Base-by-base conservation (phyloP, 441 rosid species). In the Pelargonium myrrhifolium region DNA sequence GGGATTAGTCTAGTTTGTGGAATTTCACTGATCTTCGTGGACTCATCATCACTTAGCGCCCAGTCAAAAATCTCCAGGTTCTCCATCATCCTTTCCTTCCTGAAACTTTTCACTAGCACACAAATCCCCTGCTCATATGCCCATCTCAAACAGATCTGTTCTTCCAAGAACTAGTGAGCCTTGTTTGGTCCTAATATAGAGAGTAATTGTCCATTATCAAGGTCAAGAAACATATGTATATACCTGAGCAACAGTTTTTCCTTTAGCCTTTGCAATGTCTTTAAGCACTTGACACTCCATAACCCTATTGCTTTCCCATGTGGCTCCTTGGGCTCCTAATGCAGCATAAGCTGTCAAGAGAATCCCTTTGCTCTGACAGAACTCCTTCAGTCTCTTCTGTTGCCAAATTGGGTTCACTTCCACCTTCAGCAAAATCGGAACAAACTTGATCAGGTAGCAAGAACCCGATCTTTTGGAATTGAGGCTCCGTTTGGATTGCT, bases 131-230 rank as follows among this genome's bases (percentile, higher is more conserved):
- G 81, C 70, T 80, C 75, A 12, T 79, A 75, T 3, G 76, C 78
- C 88, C 88, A 86, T 75, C 85, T 79, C 71, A 82, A 64, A 62
- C 88, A 74, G 40, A 83, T 76, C 85, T 49, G 56, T 49, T 49
- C 20, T 14, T 49, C 20, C 18, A 49, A n/a, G 15, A 49, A 49
- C 56, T 15, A 49, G 56, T 49, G 28, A 24, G 28, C 28, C 28
- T 24, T 24, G 28, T 24, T 24, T 24, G 28, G 28, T 62, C 40
- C 12, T 24, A 24, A 24, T 24, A 24, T 24, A 24, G n/a, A n/a
- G n/a, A n/a, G n/a, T n/a, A n/a, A n/a, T n/a, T n/a, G n/a, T n/a
- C n/a, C n/a, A n/a, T n/a, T n/a, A n/a, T n/a, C n/a, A n/a, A n/a
- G n/a, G n/a, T 24, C 3, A 24, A 24, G 28, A 49, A 12, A 12